phyloP scores from a whole-genome alignment of 345 rosid species.

The Dovyalis caffra region DNA sequence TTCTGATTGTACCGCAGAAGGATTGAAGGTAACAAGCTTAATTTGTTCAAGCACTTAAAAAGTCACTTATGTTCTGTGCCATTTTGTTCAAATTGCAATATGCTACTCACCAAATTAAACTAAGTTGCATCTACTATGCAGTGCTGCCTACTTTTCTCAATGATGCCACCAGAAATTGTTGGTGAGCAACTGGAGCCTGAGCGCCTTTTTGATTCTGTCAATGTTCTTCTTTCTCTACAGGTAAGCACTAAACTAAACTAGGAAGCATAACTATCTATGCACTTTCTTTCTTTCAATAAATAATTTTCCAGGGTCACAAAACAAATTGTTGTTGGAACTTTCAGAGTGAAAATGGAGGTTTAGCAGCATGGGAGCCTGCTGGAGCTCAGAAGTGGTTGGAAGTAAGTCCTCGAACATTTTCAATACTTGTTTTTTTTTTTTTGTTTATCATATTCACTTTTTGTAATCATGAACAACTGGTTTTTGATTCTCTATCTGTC shows the following conservation, averaged over 20 bases:
- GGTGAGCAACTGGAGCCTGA: too few species aligned
- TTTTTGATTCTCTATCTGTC: neutral
- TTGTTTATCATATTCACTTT: too few species aligned
- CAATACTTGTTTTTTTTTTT: neutral
- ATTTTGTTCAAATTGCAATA: neutral
- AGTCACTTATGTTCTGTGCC: too few species aligned
- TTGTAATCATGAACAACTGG: neutral
- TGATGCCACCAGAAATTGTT: conserved; percentile 67
- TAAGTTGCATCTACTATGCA: conserved; percentile 15
- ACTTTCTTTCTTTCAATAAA: too few species aligned
- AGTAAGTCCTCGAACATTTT: conserved; percentile 6
- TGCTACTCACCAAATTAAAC: too few species aligned
- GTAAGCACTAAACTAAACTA: conserved; percentile 19
- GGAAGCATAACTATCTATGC: neutral
- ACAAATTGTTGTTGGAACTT: neutral
- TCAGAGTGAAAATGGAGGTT: conserved; percentile 40
- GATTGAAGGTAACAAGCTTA: conserved; percentile 42
- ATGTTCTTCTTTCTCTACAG: conserved; percentile 56
- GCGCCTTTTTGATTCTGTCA: conserved; percentile 53
- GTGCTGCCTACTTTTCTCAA: conserved; percentile 64
- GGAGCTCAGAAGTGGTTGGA: conserved; percentile 28
- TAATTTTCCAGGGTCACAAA: too few species aligned
- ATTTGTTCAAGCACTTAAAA: neutral
- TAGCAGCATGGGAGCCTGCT: conserved; percentile 44
- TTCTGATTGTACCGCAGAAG: conserved; percentile 72